These are phyloP conservation scores for Colletotrichum sp. DNA, from an alignment of 2,329 filamentous ascomycete species.

Conservation along the genomic window DNA sequence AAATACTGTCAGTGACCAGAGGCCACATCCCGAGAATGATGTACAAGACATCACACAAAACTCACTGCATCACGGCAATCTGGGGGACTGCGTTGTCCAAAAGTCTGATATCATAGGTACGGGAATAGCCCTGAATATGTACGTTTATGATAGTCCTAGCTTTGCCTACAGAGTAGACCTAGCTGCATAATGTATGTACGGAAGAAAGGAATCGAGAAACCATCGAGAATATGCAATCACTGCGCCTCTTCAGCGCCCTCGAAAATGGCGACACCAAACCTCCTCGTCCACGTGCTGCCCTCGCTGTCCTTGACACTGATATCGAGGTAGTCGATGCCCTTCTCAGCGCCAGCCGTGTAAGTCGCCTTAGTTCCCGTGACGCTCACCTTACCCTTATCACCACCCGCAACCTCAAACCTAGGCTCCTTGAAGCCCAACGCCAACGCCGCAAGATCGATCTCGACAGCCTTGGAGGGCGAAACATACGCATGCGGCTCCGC, in stretches of 20 bases:
- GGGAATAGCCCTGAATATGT: background rate
- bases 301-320: slow-evolving; percentile 22
- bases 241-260: background rate
- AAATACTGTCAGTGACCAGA: too few relatives aligned
- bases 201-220: fast-evolving
- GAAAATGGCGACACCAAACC: slow-evolving; percentile 23
- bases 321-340: slow-evolving; percentile 22
- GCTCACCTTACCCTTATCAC: slow-evolving; percentile 17
- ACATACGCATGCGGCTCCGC: slow-evolving; percentile 36
- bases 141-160: background rate
- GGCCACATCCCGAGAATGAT: fast-evolving
- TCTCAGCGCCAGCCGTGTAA: slow-evolving; percentile 18
- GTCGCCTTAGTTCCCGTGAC: slow-evolving; percentile 16
- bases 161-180: fast-evolving
- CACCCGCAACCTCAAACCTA: slow-evolving; percentile 12
- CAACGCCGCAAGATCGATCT: slow-evolving; percentile 29
- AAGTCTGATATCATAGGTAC: background rate
- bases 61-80: fast-evolving
- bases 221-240: background rate
- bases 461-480: slow-evolving; percentile 24
- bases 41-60: background rate
- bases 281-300: slow-evolving; percentile 24
- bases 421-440: slow-evolving; percentile 26
- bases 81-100: fast-evolving
- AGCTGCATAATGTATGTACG: background rate